Evolutionary conservation across 768 basidiomycete species (phyloP).

Genomic region (Bullera alba): DNA sequence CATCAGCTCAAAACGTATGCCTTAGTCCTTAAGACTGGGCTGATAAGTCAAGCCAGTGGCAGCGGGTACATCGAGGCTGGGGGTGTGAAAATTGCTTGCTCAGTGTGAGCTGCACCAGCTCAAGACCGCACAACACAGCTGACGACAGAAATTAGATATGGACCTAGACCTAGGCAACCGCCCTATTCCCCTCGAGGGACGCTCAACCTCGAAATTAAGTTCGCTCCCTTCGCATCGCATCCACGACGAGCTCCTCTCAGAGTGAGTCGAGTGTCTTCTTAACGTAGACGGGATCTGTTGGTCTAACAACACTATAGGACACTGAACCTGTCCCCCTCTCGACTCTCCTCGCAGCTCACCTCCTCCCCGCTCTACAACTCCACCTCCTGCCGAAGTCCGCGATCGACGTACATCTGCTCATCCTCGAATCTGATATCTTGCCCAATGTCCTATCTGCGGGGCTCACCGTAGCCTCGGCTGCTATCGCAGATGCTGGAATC

Average conservation of each 20-base stretch:
- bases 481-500: slow-evolving; percentile 77
- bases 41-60: slow-evolving; percentile 89
- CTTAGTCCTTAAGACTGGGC: slow-evolving; percentile 76
- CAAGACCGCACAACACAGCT: background rate
- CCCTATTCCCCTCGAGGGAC: slow-evolving; percentile 61
- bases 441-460: slow-evolving; percentile 82
- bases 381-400: slow-evolving; percentile 90
- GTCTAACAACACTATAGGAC: too few species aligned
- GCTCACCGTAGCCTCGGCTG: slow-evolving; percentile 77
- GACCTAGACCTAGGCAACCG: slow-evolving; percentile 51
- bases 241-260: slow-evolving; percentile 74
- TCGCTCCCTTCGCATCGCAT: slow-evolving; percentile 82
- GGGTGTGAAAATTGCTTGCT: slow-evolving; percentile 86
- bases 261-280: slow-evolving; percentile 55
- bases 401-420: slow-evolving; percentile 80
- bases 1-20: slow-evolving; percentile 1
- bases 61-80: slow-evolving; percentile 94
- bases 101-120: slow-evolving; percentile 59
- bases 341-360: slow-evolving; percentile 67
- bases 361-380: slow-evolving; percentile 73
- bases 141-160: slow-evolving; percentile 52
- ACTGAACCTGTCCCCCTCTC: slow-evolving; percentile 85
- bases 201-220: slow-evolving; percentile 93
- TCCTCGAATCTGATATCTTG: slow-evolving; percentile 88
- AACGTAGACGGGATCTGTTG: too few species aligned